Evolutionary conservation across 2,329 filamentous ascomycete genomes (phyloP).

Genomic region (Talaromyces atroroseus): DNA sequence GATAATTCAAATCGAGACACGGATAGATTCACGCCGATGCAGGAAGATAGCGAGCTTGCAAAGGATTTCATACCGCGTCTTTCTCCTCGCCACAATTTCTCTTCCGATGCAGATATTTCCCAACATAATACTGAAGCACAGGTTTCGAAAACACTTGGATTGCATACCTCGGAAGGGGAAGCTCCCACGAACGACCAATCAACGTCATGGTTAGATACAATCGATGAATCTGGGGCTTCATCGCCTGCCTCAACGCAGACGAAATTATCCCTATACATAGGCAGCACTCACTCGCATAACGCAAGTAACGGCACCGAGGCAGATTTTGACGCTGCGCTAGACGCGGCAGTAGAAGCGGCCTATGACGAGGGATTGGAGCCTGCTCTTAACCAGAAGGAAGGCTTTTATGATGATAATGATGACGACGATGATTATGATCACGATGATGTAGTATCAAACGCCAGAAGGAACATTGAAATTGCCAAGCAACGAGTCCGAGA

Average conservation of each 20-base stretch:
- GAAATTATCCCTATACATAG: conserved; percentile 63
- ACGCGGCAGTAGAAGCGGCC: conserved; percentile 91
- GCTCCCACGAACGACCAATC: conserved; percentile 63
- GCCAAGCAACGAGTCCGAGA: conserved; percentile 71
- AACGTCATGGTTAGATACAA: conserved; percentile 89
- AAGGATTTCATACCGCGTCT: conserved; percentile 62
- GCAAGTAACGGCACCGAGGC: conserved; percentile 71
- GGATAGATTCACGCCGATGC: not conserved
- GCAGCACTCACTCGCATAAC: conserved; percentile 50
- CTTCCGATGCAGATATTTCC: conserved; percentile 31
- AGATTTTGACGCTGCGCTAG: conserved; percentile 88
- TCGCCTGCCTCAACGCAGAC: conserved; percentile 76
- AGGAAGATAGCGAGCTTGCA: not conserved
- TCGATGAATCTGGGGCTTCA: conserved; percentile 82
- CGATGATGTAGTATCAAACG: conserved; percentile 41
- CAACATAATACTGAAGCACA: not conserved
- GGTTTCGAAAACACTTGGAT: not conserved
- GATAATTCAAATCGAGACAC: not conserved
- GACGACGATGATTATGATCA: conserved; percentile 10
- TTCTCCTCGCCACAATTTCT: conserved; percentile 57
- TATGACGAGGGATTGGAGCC: conserved; percentile 90
- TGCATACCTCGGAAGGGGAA: conserved; percentile 1
- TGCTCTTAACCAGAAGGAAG: conserved; percentile 34
- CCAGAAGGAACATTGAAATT: conserved; percentile 63
- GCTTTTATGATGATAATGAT: conserved; percentile 18